These are phyloP conservation scores for Calonectria pseudoturangicola DNA, from an alignment of 2,329 filamentous ascomycete genomes.

Conservation along the genomic window DNA sequence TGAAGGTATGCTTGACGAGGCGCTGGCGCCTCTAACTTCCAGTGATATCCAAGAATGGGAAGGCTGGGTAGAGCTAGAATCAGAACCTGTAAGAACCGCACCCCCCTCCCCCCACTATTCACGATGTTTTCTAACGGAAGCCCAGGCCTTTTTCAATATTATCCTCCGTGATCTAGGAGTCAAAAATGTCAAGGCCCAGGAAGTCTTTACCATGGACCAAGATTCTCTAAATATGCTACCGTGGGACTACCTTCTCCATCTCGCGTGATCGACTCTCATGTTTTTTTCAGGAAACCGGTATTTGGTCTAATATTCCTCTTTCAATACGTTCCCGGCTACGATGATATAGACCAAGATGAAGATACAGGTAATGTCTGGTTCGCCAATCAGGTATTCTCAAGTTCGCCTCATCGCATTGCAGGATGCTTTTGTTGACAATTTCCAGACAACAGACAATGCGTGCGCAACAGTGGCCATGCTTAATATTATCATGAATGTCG, in stretches of 20 bases:
- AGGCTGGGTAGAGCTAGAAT: slow-evolving; percentile 90
- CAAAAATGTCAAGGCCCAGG: slow-evolving; percentile 81
- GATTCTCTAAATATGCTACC: slow-evolving; percentile 77
- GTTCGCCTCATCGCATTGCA: not conserved
- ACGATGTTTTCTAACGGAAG: slow-evolving; percentile 16
- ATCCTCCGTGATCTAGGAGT: slow-evolving; percentile 89
- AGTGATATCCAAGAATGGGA: slow-evolving; percentile 78
- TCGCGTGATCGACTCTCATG: slow-evolving; percentile 35
- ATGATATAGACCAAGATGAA: slow-evolving; percentile 72
- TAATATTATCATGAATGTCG: slow-evolving; percentile 93
- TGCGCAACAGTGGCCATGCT: slow-evolving; percentile 95
- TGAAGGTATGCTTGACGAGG: slow-evolving; percentile 66
- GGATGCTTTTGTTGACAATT: slow-evolving; percentile 35
- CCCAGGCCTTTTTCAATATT: slow-evolving; percentile 86
- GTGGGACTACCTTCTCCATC: slow-evolving; percentile 62
- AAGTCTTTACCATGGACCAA: slow-evolving; percentile 84
- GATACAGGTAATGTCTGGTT: slow-evolving; percentile 85
- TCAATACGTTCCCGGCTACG: slow-evolving; percentile 76
- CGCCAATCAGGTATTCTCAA: slow-evolving; percentile 83
- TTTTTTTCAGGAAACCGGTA: slow-evolving; percentile 77
- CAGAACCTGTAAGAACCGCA: slow-evolving; percentile 81
- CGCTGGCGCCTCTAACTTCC: slow-evolving; percentile 67
- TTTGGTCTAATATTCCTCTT: slow-evolving; percentile 94
- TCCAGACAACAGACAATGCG: slow-evolving; percentile 84
- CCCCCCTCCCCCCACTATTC: not conserved